These are phyloP conservation scores for Fusarium euwallaceae DNA, from an alignment of 2,329 filamentous ascomycete species.

Conservation along the genomic window DNA sequence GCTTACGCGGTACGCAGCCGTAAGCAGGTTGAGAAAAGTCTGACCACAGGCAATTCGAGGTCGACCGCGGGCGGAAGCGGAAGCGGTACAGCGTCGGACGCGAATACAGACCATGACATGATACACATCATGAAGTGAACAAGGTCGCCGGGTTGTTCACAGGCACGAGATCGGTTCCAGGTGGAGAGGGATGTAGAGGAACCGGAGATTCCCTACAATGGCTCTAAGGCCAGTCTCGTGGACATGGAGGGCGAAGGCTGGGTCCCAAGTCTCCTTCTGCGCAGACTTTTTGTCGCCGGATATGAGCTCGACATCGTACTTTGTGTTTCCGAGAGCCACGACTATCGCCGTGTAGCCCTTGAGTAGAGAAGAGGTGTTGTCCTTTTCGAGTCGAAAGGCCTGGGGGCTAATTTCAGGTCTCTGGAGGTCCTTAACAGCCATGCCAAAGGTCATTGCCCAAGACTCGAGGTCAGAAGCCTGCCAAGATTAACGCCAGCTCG, in stretches of 20 bases:
- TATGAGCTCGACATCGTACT: constrained; percentile 43
- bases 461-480: constrained; percentile 41
- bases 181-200: constrained; percentile 45
- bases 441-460: constrained; percentile 41
- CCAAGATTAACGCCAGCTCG: constrained; percentile 15
- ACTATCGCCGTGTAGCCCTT: constrained; percentile 45
- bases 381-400: constrained; percentile 45
- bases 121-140: constrained; percentile 47
- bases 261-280: constrained; percentile 41
- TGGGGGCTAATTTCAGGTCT: constrained; percentile 43
- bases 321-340: constrained; percentile 44
- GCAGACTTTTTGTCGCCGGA: constrained; percentile 41
- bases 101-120: constrained; percentile 43
- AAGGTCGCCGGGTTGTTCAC: not conserved
- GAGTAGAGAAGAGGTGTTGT: constrained; percentile 44
- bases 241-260: constrained; percentile 41
- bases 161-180: constrained; percentile 37
- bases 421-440: constrained; percentile 42
- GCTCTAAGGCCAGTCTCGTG: constrained; percentile 43
- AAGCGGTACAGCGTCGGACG: constrained; percentile 18
- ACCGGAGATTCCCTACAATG: constrained; percentile 43
- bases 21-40: constrained; percentile 43
- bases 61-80: constrained; percentile 31
- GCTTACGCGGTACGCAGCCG: constrained; percentile 35
- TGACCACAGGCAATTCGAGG: constrained; percentile 36